Base-by-base conservation (phyloP, 176 grass and related monocot genomes). In the Hordeum vulgare region DNA sequence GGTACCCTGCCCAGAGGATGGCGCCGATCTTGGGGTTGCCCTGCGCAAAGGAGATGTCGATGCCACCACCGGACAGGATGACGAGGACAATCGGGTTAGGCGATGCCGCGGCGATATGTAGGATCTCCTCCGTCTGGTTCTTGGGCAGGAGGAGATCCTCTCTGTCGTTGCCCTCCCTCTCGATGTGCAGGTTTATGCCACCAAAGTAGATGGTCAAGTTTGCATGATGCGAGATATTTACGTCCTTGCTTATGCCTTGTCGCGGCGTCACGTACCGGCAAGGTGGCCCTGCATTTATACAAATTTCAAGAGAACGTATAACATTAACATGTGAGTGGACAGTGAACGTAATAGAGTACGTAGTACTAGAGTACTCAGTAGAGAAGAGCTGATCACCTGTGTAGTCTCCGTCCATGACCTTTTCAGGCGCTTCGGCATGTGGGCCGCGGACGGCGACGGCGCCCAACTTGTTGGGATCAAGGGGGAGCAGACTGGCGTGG, bases 1-100 rank as follows among this genome's bases (percentile, higher is more conserved):
- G 89, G 78, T 91, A 91, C 10, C 89, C 89, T 0, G 85, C 88
- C 91, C 88, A 94, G 8, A 94, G 57, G 12, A 90, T 88, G 41
- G 88, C 85, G 6, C 91, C 85, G 15, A 94, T 86, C 67, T 90
- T 94, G 12, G 85, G 63, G 72, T 94, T 83, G 29, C 73, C 64
- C 1, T 93, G 81, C 18, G 85, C 85, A 15, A 94, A 90, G 33
- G 88, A 87, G 71, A 94, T 36, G 40, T 94, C 91, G 1, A 94
- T 29, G 70, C 85, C 85, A 0, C 91, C 91, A 17, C 65, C 91
- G 0, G 76, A 85, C 71, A 94, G 62, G 78, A 94, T 81, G 1
- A 94, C 91, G 5, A 91, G 86, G 49, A 94, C 65, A 27, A 90
- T 84, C 4, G 88, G 88, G 23, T 81, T 82, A 6, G 79, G 51